Evolutionary conservation across 1,139 yeast genomes (phyloP).

Genomic region (Ogataea hybrid): DNA sequence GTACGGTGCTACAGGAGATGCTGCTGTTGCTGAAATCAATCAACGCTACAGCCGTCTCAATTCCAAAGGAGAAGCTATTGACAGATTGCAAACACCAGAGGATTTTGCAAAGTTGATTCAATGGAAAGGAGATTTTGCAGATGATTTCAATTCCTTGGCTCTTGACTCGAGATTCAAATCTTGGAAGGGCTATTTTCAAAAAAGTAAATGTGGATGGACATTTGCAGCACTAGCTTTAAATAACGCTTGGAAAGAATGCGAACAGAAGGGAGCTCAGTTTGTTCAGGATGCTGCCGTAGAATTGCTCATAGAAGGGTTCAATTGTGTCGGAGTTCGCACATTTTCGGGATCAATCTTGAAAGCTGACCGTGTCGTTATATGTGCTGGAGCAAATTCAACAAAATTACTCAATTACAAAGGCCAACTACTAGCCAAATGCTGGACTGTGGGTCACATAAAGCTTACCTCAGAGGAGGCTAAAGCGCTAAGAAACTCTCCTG

Average conservation of each 20-base stretch:
- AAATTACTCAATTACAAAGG: constrained; percentile 33
- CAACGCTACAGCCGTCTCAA: constrained; percentile 3
- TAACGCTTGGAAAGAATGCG: constrained; percentile 30
- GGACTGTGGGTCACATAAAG: constrained; percentile 40
- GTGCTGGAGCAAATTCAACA: constrained; percentile 39
- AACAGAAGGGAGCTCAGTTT: constrained; percentile 15
- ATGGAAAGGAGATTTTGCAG: not conserved
- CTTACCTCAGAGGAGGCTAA: constrained; percentile 35
- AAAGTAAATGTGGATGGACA: constrained; percentile 35
- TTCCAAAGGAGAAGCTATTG: constrained; percentile 1
- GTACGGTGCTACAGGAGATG: constrained; percentile 20
- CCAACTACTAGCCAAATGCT: constrained; percentile 36
- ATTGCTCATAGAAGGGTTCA: not conserved
- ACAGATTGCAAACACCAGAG: constrained; percentile 14
- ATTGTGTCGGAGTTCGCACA: constrained; percentile 16
- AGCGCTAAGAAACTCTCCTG: constrained; percentile 36
- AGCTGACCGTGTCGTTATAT: constrained; percentile 35
- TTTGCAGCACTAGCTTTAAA: constrained; percentile 32
- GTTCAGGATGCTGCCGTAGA: not conserved
- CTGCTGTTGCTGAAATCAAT: constrained; percentile 10
- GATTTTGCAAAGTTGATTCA: constrained; percentile 17
- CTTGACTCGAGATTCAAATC: constrained; percentile 7
- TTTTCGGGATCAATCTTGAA: constrained; percentile 22
- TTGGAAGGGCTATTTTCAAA: constrained; percentile 28
- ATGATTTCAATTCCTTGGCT: not conserved